Evolutionary conservation across 2,329 filamentous ascomycete species (phyloP), one percentile per base, ranked within the genome.

Genomic region (Allantophomopsis cytisporea): DNA sequence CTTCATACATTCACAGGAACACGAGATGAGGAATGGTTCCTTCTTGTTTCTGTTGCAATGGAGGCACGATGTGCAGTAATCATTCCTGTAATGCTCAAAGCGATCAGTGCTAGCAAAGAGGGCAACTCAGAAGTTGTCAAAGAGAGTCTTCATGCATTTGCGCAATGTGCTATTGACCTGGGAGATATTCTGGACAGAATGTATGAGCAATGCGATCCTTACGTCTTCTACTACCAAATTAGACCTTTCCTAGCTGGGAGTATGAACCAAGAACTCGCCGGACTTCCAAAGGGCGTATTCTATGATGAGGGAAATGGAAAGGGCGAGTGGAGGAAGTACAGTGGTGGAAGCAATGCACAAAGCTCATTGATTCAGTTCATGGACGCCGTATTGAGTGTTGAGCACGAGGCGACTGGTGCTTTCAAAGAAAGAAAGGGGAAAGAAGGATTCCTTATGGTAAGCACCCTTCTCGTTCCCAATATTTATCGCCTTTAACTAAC

Each of bases 341-440:
- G 83, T n/a, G 89, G 89, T 14, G 89, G 89, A 4, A 93, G 84
- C 57, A 95, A 95, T 52, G 89, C 88, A 0, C 89, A 96, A 59
- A 89, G 83, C 58, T 93, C 85, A 1, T 66, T 94, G 33, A 87
- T 96, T 43, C 87, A 95, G 52, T 91, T 94, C 63, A 86, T 94
- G 58, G 89, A 96, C 55, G 71, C 93, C 12, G 74, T 87, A 0
- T 69, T 96, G 0, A 85, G 86, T 2, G 71, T 96, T 12, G 80
- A 93, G 52, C 89, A 96, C 60, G 53, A 52, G 2, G 59, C 62
- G 2, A 59, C 60, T 1, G 59, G 57, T 42, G 49, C 49, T 30
- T 44, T 45, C 10, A 44, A 50, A 10, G 49, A 52, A 12, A 47
- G 48, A 15, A 53, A 21, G 10, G 12, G 11, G 17, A 38, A 33